These are phyloP conservation scores for Colletotrichum gloeosporioides DNA, from an alignment of 2,329 filamentous ascomycete species.

Conservation along the genomic window DNA sequence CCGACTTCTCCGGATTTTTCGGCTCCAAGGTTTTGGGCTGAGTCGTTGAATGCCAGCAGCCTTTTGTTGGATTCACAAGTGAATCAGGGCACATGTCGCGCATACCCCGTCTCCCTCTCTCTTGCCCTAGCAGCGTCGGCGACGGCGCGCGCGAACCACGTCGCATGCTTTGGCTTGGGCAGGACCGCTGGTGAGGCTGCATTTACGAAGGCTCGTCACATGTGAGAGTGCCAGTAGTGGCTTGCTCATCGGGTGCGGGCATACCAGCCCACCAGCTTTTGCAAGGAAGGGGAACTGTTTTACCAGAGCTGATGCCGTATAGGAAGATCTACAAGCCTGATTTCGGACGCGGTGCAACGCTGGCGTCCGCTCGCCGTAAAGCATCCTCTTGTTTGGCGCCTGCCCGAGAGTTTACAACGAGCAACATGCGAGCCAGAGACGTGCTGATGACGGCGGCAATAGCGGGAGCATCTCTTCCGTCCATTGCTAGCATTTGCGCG, in stretches of 20 bases:
- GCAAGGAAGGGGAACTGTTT: background rate
- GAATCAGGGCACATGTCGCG: constrained; percentile 16
- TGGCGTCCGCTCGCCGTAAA: constrained; percentile 1
- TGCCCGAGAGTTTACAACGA: background rate
- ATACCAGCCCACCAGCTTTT: background rate
- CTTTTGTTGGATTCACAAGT: constrained; percentile 3
- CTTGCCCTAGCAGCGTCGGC: background rate
- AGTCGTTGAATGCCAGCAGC: constrained; percentile 6
- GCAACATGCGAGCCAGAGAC: background rate
- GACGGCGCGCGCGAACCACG: background rate
- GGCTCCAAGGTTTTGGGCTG: background rate
- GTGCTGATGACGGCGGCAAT: background rate
- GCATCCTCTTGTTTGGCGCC: background rate
- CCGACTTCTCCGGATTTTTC: background rate
- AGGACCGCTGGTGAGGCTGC: background rate
- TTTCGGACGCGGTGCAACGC: constrained; percentile 12
- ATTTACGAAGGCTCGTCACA: constrained; percentile 15
- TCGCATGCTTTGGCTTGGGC: background rate
- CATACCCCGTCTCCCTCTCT: background rate
- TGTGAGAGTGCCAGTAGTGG: constrained; percentile 9
- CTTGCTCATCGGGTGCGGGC: constrained; percentile 5
- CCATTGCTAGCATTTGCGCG: background rate
- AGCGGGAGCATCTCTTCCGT: background rate
- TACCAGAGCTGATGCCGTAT: constrained; percentile 4
- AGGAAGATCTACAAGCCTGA: constrained; percentile 3